Evolutionary conservation across 2,329 filamentous ascomycete genomes (phyloP).

Genomic region (Tolypocladium ovalisporum): DNA sequence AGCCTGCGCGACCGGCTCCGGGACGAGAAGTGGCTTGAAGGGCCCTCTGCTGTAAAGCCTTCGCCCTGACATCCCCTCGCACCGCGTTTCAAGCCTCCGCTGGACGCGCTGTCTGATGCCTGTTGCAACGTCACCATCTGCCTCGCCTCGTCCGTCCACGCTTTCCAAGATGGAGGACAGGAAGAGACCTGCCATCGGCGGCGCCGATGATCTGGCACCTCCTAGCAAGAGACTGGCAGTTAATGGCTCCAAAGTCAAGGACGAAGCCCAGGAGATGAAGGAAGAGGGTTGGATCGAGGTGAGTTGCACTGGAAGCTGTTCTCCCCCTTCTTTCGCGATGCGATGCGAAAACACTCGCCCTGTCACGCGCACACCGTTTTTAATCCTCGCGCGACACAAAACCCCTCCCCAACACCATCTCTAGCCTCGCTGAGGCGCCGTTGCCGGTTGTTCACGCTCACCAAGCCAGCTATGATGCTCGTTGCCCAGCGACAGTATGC

Average conservation of each 20-base stretch:
- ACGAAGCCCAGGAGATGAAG: slow-evolving; percentile 43
- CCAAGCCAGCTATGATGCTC: slow-evolving; percentile 25
- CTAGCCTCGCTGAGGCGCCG: slow-evolving; percentile 15
- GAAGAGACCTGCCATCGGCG: slow-evolving; percentile 82
- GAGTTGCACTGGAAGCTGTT: slow-evolving; percentile 36
- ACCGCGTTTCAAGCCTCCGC: slow-evolving; percentile 27
- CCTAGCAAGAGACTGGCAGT: slow-evolving; percentile 86
- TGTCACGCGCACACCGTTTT: not conserved
- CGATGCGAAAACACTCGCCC: slow-evolving; percentile 1
- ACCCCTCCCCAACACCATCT: slow-evolving; percentile 4
- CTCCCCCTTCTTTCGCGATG: slow-evolving; percentile 9
- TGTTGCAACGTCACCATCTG: slow-evolving; percentile 65
- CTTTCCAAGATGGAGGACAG: slow-evolving; percentile 98
- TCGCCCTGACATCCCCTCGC: slow-evolving; percentile 19
- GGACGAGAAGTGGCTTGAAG: slow-evolving; percentile 23
- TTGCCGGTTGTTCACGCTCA: slow-evolving; percentile 23
- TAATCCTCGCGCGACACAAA: not conserved
- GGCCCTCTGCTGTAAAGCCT: slow-evolving; percentile 15
- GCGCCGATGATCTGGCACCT: slow-evolving; percentile 72
- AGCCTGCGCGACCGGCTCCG: slow-evolving; percentile 17
- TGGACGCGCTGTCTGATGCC: slow-evolving; percentile 60
- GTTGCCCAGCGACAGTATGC: slow-evolving; percentile 18
- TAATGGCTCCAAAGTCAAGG: slow-evolving; percentile 58
- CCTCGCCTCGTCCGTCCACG: slow-evolving; percentile 66
- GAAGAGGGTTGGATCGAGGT: slow-evolving; percentile 55